Evolutionary conservation across 805 yeast species (phyloP).

Genomic region (Kodamaea hsintzibuensis): DNA sequence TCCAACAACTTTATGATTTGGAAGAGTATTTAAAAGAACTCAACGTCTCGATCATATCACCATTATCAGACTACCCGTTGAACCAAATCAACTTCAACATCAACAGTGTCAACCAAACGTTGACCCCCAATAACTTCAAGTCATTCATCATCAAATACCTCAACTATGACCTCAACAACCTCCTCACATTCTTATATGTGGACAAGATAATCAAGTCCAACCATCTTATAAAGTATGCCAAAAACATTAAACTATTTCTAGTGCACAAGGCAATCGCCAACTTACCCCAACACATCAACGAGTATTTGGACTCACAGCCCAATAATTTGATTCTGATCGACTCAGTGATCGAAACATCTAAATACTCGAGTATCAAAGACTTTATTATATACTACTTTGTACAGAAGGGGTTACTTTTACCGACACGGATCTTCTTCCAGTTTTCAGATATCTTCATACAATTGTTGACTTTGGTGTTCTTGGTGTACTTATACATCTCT

Average conservation of each 20-base stretch:
- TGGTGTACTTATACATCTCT: constrained; percentile 26
- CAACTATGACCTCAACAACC: constrained; percentile 26
- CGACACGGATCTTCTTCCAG: constrained; percentile 7
- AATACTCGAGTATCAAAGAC: constrained; percentile 15
- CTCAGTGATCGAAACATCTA: constrained; percentile 10
- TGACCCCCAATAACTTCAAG: constrained; percentile 6
- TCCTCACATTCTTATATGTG: constrained; percentile 25
- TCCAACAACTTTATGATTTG: constrained; percentile 13
- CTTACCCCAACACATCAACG: constrained; percentile 1
- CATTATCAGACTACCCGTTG: constrained; percentile 11
- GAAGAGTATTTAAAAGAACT: constrained; percentile 4
- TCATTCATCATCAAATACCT: constrained; percentile 19
- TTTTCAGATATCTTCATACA: constrained; percentile 1
- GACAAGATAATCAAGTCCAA: constrained; percentile 25
- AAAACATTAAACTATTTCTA: constrained; percentile 22
- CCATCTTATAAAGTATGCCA: constrained; percentile 31
- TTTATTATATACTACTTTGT: constrained; percentile 17
- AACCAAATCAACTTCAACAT: constrained; percentile 7
- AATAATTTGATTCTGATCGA: constrained; percentile 7
- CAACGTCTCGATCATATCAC: constrained; percentile 13
- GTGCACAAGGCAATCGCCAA: constrained; percentile 14
- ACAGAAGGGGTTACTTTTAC: constrained; percentile 6
- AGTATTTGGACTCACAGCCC: not conserved
- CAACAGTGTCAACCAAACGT: not conserved
- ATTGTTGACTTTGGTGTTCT: constrained; percentile 11